These are phyloP conservation scores for Mucor plumbeus DNA, from an alignment of 371 early-diverging fungal genomes.

Conservation along the genomic window DNA sequence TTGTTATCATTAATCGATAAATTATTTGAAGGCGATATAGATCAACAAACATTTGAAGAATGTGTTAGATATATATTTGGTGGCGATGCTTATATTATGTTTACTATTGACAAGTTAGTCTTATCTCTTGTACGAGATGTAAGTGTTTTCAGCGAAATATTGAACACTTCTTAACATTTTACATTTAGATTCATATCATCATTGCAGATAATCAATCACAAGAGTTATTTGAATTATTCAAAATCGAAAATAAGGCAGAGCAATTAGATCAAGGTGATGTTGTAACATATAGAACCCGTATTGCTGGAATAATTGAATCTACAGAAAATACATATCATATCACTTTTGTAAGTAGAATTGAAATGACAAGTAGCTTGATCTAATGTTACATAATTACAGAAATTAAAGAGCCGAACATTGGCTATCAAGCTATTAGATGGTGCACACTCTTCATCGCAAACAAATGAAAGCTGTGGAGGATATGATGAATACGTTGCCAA, in stretches of 20 bases:
- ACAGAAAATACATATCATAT: constrained; percentile 81
- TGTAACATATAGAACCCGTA: constrained; percentile 46
- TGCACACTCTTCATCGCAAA: constrained; percentile 63
- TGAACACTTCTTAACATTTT: not conserved
- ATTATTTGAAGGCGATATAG: constrained; percentile 81
- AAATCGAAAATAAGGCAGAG: constrained; percentile 25
- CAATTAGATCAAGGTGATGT: constrained; percentile 37
- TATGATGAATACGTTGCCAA: constrained; percentile 91
- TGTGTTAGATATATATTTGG: constrained; percentile 83
- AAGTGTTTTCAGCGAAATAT: not conserved
- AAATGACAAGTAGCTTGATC: too few relatives aligned
- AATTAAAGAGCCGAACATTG: constrained; percentile 46
- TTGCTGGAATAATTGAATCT: constrained; percentile 46
- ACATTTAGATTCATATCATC: constrained; percentile 26
- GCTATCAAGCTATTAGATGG: constrained; percentile 76
- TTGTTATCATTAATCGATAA: constrained; percentile 74
- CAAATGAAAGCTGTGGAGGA: constrained; percentile 72
- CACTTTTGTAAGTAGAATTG: constrained; percentile 66
- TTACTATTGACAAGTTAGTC: constrained; percentile 80
- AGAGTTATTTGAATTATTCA: constrained; percentile 28
- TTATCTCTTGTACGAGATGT: constrained; percentile 33
- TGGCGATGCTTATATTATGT: constrained; percentile 81
- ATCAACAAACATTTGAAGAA: constrained; percentile 89
- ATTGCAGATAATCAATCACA: constrained; percentile 31
- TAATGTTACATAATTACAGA: not conserved